Base-by-base conservation (phyloP, 2,329 filamentous ascomycete species). In the Parastagonospora avenae region DNA sequence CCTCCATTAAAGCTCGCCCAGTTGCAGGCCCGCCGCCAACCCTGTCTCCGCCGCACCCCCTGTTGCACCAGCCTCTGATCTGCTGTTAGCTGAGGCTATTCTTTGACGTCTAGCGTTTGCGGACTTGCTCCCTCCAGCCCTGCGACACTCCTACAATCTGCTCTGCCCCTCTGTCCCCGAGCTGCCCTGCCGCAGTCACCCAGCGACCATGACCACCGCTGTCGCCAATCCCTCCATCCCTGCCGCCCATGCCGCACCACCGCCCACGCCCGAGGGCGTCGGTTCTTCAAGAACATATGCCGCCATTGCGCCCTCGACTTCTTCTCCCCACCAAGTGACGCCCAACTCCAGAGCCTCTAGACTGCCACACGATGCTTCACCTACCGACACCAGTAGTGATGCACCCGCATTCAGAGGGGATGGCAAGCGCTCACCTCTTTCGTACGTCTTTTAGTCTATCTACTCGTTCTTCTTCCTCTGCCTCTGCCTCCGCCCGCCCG, bases 341-440 rank as follows among this genome's bases (percentile, higher is more conserved):
- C 68, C 69, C 59, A 67, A 48, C 62, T 68, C 72, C 62, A 71
- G 73, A 50, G 55, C 50, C 62, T 68, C 72, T 27, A 65, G 64
- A 48, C 62, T 71, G 56, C 64, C 64, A 48, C 67, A 73, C 55
- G 68, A 73, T 69, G 69, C 68, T 72, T 73, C 71, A 70, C 70
- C 71, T 68, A 73, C 70, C 61, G 70, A 66, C 60, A 70, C 69
- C 62, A 72, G 68, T 63, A 66, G 67, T 62, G 61, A 67, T 63
- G 70, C 68, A 59, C 53, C 65, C 52, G 71, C 64, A 59, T 68
- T 59, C 57, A 61, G 72, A 68, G 76, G 48, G 62, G 80, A 75
- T 70, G 79, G 80, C 70, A 83, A 83, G 77, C 78, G 73, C 54
- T 81, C 79, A 57, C 80, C 80, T 58, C 78, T 75, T 65, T 77